Conservation (phyloP, 2,329 filamentous ascomycete genomes). For the Ilyonectria robusta region DNA sequence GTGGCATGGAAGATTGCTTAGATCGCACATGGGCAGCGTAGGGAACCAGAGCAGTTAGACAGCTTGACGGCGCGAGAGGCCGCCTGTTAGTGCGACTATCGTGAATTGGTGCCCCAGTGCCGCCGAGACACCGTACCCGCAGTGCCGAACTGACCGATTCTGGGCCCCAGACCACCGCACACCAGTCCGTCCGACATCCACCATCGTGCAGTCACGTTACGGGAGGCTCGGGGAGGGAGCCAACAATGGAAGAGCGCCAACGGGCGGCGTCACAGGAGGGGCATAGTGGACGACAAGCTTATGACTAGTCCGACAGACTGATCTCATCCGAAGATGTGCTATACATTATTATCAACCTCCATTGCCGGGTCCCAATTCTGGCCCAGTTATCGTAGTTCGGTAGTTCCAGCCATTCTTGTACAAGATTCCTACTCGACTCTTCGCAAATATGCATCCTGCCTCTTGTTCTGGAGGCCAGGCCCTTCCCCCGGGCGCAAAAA, state of each 20-base stretch:
- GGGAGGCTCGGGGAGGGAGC: not conserved
- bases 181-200: not conserved
- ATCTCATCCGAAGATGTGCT: not conserved
- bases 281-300: not conserved
- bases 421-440: not conserved
- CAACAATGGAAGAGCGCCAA: not conserved
- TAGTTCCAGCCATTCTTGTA: not conserved
- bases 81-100: not conserved
- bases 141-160: not conserved
- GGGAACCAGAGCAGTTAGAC: not conserved
- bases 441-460: not conserved
- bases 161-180: not conserved
- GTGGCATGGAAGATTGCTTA: constrained; percentile 7
- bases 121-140: not conserved
- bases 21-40: not conserved
- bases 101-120: not conserved
- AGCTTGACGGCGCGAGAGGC: not conserved
- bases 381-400: not conserved
- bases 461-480: not conserved
- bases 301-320: not conserved
- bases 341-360: not conserved
- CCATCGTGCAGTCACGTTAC: not conserved
- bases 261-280: not conserved
- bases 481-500: constrained; percentile 5
- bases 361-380: not conserved